Base-by-base conservation (phyloP, 2,329 filamentous ascomycete genomes). In the Trichoderma sp. region DNA sequence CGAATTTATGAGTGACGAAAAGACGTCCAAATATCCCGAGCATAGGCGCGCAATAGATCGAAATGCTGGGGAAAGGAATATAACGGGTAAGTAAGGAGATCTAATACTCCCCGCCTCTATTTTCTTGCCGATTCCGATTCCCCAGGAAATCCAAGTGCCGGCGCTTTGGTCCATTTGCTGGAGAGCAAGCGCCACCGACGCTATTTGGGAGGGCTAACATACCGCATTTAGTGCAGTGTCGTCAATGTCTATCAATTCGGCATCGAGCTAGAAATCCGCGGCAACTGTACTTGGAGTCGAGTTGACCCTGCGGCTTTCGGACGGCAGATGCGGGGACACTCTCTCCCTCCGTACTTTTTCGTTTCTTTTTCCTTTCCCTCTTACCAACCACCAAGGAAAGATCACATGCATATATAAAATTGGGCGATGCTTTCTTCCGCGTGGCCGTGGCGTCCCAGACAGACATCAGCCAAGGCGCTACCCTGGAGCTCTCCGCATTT, bases 101-200 rank as follows among this genome's bases (percentile, higher is more conserved):
- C 69, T 72, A 50, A 24, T 41, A 29, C 18, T 33, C n/a, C 56
- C 68, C 50, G 35, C 68, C 35, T n/a, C 41, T 4, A 9, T 29
- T 41, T 41, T 16, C 33, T 72, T 64, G 29, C 69, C 69, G 69
- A 72, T 72, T 72, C 69, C 69, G 69, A 64, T 35, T 63, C 59
- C 59, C 41, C 27, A 31, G 18, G 33, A 62, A n/a, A 33, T 59
- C 6, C 9, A 33, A 45, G 29, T 35, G 69, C 41, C 27, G 38
- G n/a, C 38, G 69, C 50, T 38, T 60, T 59, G 53, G 67, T 41
- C 50, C 27, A 8, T 56, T 18, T 59, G 45, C 41, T 18, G 35
- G 33, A n/a, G n/a, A 9, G 24, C 59, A 29, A n/a, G 24, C 59
- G 41, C 29, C 59, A 64, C 29, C 33, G 18, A 21, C 53, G 24